Evolutionary conservation across 257 asterid species (phyloP).

Genomic region (Nicotiana obtusifolia): DNA sequence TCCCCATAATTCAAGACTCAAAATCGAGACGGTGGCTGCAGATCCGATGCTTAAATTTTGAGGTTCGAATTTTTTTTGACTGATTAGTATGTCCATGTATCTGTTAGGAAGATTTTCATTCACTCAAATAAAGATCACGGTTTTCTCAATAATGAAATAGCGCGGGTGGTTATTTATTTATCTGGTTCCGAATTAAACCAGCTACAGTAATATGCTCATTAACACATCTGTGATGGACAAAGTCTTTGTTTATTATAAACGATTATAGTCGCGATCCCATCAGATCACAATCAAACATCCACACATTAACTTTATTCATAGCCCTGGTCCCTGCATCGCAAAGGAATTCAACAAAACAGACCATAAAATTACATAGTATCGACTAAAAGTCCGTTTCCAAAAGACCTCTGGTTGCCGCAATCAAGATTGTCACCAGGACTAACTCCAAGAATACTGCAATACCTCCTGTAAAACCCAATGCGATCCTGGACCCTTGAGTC

Average conservation of each 20-base stretch:
- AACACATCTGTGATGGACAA: not conserved
- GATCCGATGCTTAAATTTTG: not conserved
- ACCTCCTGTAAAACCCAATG: constrained; percentile 27
- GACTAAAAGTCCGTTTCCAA: not conserved
- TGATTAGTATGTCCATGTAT: not conserved
- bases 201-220: not conserved
- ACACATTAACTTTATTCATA: not conserved
- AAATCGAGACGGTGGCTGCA: not conserved
- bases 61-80: not conserved
- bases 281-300: not conserved
- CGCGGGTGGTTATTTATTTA: not conserved
- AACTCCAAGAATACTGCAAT: constrained; percentile 19
- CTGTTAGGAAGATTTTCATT: not conserved
- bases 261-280: not conserved
- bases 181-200: not conserved
- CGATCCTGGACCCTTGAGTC: constrained; percentile 10
- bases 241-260: not conserved
- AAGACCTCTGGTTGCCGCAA: constrained; percentile 23
- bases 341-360: not conserved
- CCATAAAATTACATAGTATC: not conserved
- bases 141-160: not conserved
- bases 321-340: not conserved
- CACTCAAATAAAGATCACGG: not conserved
- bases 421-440: constrained; percentile 22
- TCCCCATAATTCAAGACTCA: not conserved